These are phyloP conservation scores for Didymella arachidicola DNA, from an alignment of 2,329 filamentous ascomycete species.

Conservation along the genomic window DNA sequence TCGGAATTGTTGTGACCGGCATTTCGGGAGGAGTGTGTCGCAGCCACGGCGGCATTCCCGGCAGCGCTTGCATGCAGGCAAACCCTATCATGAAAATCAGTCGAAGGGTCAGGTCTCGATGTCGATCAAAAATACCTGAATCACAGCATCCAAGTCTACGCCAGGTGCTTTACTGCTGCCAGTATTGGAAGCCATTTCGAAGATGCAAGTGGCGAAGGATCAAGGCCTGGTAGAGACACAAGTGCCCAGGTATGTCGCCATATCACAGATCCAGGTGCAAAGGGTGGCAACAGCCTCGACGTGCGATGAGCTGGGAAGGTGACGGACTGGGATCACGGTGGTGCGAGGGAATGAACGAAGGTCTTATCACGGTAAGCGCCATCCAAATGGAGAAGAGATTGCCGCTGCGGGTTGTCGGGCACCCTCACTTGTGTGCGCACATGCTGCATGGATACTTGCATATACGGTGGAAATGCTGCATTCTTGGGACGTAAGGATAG, in stretches of 20 bases:
- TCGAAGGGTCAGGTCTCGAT: background rate
- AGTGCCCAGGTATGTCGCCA: background rate
- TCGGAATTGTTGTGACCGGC: constrained; percentile 30
- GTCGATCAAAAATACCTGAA: constrained; percentile 28
- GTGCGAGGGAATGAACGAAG: constrained; percentile 17
- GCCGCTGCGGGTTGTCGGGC: constrained; percentile 4
- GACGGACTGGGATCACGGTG: constrained; percentile 17
- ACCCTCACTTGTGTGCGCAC: constrained; percentile 11
- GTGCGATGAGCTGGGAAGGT: constrained; percentile 16
- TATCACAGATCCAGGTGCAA: constrained; percentile 4
- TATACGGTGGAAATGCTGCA: constrained; percentile 1
- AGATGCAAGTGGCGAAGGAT: background rate
- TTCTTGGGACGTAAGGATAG: constrained; percentile 7
- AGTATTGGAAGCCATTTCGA: constrained; percentile 13
- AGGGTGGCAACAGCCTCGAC: constrained; percentile 1
- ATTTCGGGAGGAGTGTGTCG: constrained; percentile 48
- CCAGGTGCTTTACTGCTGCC: constrained; percentile 14
- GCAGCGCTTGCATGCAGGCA: constrained; percentile 48
- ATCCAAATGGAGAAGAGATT: constrained; percentile 25
- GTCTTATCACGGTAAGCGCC: constrained; percentile 30
- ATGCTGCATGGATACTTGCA: constrained; percentile 9
- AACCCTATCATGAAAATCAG: constrained; percentile 28
- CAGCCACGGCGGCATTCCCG: constrained; percentile 48
- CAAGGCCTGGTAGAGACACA: background rate
- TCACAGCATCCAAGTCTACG: constrained; percentile 31